A percentile compares a stretch with the other conserved stretches of the same genome.
phyloP scores from a whole-genome alignment of 768 basidiomycete species.

The Rhizopogon vesiculosus region DNA sequence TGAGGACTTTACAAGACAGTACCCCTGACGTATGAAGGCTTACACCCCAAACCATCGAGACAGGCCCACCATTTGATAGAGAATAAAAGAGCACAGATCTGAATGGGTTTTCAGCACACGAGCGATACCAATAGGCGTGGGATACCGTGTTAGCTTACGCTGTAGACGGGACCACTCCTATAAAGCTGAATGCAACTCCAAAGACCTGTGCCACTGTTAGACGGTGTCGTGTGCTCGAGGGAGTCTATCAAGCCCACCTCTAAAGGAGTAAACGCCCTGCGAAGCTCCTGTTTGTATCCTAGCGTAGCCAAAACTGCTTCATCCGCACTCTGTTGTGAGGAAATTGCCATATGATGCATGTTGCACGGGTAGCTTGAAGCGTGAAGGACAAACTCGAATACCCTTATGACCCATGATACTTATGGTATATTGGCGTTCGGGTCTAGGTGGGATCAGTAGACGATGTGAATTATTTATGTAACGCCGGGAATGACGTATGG shows the following conservation, averaged over 20 bases:
- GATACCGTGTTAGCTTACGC: neutral
- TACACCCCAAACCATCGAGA: slow-evolving; percentile 10
- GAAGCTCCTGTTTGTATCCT: slow-evolving; percentile 39
- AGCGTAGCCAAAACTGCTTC: slow-evolving; percentile 36
- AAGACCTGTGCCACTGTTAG: slow-evolving; percentile 12
- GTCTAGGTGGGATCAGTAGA: too few species aligned
- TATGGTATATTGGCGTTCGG: too few species aligned
- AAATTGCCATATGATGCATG: neutral
- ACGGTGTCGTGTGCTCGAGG: neutral
- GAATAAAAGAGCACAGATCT: slow-evolving; percentile 6
- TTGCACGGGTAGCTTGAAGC: neutral
- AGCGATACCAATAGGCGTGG: neutral
- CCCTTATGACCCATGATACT: too few species aligned
- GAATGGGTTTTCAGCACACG: neutral
- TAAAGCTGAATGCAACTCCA: slow-evolving; percentile 25
- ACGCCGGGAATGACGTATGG: too few species aligned
- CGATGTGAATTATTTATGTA: too few species aligned
- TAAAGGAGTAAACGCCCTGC: slow-evolving; percentile 3
- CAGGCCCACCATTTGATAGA: slow-evolving; percentile 6
- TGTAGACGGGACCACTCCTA: slow-evolving; percentile 20
- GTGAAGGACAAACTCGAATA: too few species aligned
- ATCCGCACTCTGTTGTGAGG: slow-evolving; percentile 18
- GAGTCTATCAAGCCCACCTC: slow-evolving; percentile 1
- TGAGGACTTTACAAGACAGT: neutral
- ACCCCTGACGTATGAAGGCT: neutral